Evolutionary conservation across 2,329 filamentous ascomycete genomes (phyloP).

Genomic region (Sphaerulina populicola): DNA sequence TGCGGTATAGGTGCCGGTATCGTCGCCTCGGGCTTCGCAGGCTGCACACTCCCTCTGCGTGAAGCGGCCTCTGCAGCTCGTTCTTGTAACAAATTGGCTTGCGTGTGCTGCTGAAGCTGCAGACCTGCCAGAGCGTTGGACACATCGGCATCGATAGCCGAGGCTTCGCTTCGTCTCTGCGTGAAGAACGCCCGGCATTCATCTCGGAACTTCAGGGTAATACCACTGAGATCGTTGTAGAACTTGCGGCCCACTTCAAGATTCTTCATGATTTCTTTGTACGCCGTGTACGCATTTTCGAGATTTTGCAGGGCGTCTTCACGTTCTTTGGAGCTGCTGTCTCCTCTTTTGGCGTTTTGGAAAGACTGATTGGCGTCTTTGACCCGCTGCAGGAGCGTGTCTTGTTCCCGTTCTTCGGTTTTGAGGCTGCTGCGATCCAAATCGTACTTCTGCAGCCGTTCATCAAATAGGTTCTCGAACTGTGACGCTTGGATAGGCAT

Average conservation of each 20-base stretch:
- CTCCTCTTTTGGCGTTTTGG: slow-evolving; percentile 59
- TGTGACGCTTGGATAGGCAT: slow-evolving; percentile 78
- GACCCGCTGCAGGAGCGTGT: slow-evolving; percentile 59
- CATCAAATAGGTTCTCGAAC: slow-evolving; percentile 85
- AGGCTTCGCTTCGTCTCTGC: slow-evolving; percentile 70
- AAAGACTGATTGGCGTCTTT: slow-evolving; percentile 72
- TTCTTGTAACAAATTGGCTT: slow-evolving; percentile 35
- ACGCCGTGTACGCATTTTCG: slow-evolving; percentile 88
- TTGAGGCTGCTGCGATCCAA: slow-evolving; percentile 63
- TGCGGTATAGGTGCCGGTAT: slow-evolving; percentile 49
- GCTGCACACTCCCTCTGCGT: slow-evolving; percentile 20
- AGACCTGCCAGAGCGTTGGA: slow-evolving; percentile 54
- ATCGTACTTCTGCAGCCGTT: slow-evolving; percentile 73
- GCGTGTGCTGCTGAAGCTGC: slow-evolving; percentile 40
- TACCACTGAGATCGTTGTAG: slow-evolving; percentile 88
- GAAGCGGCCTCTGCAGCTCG: slow-evolving; percentile 25
- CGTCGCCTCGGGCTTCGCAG: slow-evolving; percentile 25
- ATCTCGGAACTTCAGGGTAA: slow-evolving; percentile 77
- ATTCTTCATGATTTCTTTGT: slow-evolving; percentile 91
- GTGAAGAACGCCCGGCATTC: slow-evolving; percentile 70
- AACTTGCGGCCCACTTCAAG: slow-evolving; percentile 88
- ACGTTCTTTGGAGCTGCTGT: slow-evolving; percentile 61
- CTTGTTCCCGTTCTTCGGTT: slow-evolving; percentile 68
- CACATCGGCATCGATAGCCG: slow-evolving; percentile 62
- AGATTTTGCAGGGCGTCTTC: slow-evolving; percentile 80